Evolutionary conservation across 73 alveolate genomes (phyloP), one percentile per base, ranked within the genome.

Genomic region (Breviolum minutum): DNA sequence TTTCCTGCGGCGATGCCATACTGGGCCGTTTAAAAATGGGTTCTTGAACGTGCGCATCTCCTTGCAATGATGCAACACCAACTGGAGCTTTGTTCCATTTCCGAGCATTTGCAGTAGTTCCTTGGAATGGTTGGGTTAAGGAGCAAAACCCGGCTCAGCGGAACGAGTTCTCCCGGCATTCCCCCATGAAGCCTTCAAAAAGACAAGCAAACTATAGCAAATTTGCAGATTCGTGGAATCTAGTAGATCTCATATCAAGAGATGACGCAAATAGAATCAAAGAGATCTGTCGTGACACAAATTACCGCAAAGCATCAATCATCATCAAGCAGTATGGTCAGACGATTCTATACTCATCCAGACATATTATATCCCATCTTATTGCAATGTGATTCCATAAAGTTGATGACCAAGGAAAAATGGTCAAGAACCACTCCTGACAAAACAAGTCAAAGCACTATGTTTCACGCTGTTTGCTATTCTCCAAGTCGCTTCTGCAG

Each of bases 11-110:
- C 0, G 22, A 9, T 16, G 63, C 32, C 27, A 19, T 54, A 73
- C 83, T 40, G 54, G 54, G 54, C 54, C 3, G 0, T 22, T 68
- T 22, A 68, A 2, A 68, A 68, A 68, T 22, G 77, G 24, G 5
- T 71, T 22, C 14, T n/a, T 22, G 16, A 63, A 54, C 8, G 24
- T 61, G 24, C 13, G 0, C 48, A 6, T 27, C 48, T 79, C 98
- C 98, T 92, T 30, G 98, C 98, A 92, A 8, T 54, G 89, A 30
- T 76, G 98, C 20, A 92, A 9, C 22, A 27, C 62, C 80, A 92
- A 5, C 22, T 79, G 62, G 14, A 92, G 66, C 85, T 76, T 92
- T 32, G 22, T n/a, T n/a, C 62, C 98, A 0, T 20, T 61, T 22
- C 73, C 90, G 19, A 92, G 89, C 89, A 74, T 54, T 30, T 83